A percentile compares a stretch with the other conserved stretches of the same genome.
Conservation (phyloP, 148 eudicot species). For the Camellia lanceoleosa region DNA sequence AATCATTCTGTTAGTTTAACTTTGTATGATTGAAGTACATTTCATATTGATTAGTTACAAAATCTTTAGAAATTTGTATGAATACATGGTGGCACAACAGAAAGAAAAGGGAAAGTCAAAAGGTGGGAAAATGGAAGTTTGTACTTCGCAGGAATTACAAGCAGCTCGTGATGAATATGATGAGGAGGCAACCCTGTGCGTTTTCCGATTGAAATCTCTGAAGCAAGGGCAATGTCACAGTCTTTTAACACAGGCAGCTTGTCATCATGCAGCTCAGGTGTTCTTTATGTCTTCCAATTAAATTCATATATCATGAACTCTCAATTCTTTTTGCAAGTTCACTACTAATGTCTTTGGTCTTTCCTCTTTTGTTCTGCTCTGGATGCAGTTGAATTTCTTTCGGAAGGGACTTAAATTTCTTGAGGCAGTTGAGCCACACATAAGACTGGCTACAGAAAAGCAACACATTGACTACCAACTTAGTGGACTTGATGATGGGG, state of each 20-base stretch:
- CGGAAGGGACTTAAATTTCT: conserved; percentile 83
- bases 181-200: conserved; percentile 81
- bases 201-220: conserved; percentile 86
- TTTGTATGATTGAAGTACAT: conserved; percentile 4
- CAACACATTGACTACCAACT: conserved; percentile 85
- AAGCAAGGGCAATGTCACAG: conserved; percentile 95
- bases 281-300: background rate
- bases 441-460: conserved; percentile 65
- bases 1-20: background rate
- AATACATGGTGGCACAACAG: conserved; percentile 66
- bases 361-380: conserved; percentile 14
- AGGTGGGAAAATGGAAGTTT: conserved; percentile 70
- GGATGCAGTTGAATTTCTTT: conserved; percentile 80
- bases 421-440: conserved; percentile 69
- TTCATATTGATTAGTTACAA: conserved; percentile 19
- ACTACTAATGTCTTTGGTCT: background rate
- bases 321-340: background rate
- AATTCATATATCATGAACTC: background rate
- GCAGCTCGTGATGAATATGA: conserved; percentile 81
- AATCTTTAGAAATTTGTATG: conserved; percentile 63
- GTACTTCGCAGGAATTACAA: conserved; percentile 62
- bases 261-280: conserved; percentile 98
- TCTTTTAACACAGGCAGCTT: conserved; percentile 94
- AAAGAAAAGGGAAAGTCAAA: conserved; percentile 71
- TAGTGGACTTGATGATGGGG: conserved; percentile 60